phyloP scores from a whole-genome alignment of 75 land plant genomes.

The Selaginella moellendorffii region DNA sequence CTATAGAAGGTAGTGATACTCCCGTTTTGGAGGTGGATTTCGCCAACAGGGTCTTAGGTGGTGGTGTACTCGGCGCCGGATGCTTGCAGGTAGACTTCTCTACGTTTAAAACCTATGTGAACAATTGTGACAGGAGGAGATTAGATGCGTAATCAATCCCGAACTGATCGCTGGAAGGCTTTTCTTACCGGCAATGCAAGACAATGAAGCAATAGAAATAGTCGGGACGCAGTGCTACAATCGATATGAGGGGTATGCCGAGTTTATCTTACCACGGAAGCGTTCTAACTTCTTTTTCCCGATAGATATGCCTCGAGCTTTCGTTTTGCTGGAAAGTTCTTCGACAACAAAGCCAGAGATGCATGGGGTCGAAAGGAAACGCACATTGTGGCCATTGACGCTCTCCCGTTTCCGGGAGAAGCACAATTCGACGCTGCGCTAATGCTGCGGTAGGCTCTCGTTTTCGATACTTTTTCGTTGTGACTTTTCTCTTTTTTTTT shows the following conservation, averaged over 20 bases:
- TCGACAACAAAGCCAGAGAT: slow-evolving; percentile 43
- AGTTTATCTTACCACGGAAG: no score
- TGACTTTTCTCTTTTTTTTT: no score
- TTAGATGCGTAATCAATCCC: slow-evolving; percentile 80
- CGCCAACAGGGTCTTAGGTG: slow-evolving; percentile 83
- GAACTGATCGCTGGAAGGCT: slow-evolving; percentile 80
- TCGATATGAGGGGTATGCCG: slow-evolving; percentile 54
- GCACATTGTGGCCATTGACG: slow-evolving; percentile 84
- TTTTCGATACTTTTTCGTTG: no score
- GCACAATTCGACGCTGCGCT: slow-evolving; percentile 36
- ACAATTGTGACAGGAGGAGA: slow-evolving; percentile 50
- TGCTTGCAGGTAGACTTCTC: slow-evolving; percentile 41
- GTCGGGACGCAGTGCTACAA: slow-evolving; percentile 68
- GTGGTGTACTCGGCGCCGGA: slow-evolving; percentile 78
- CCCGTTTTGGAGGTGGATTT: slow-evolving; percentile 92
- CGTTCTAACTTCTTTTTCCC: no score
- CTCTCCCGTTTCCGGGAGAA: slow-evolving; percentile 44
- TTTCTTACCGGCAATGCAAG: slow-evolving; percentile 68
- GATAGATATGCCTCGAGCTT: slow-evolving; percentile 71
- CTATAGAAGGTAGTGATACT: slow-evolving; percentile 50
- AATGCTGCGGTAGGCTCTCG: slow-evolving; percentile 35
- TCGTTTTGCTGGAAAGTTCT: slow-evolving; percentile 53
- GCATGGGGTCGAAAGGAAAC: slow-evolving; percentile 52
- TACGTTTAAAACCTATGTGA: neutral
- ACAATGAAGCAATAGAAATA: slow-evolving; percentile 83